Conservation (phyloP, 192 early-diverging fungal species). For the Phlyctochytrium planicorne region DNA sequence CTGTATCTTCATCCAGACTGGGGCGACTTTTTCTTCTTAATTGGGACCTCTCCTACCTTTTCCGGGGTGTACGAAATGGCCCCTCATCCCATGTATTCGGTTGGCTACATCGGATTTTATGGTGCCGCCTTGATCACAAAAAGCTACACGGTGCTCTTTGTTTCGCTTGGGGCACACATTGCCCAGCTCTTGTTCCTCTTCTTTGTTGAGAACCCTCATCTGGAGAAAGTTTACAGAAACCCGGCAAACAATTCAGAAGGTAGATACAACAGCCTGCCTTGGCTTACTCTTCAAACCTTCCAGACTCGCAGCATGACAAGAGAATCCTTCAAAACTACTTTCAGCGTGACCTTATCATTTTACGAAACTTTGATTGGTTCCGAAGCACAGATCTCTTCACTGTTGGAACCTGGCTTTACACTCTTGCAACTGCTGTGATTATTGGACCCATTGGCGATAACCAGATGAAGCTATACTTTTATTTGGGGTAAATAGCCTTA, state of each 20-base stretch:
- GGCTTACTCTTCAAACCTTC: conserved; percentile 69
- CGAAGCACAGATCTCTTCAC: conserved; percentile 82
- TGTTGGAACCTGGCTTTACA: conserved; percentile 72
- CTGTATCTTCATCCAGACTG: conserved; percentile 66
- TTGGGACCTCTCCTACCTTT: conserved; percentile 74
- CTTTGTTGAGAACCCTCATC: conserved; percentile 90
- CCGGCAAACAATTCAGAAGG: conserved; percentile 19
- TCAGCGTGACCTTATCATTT: conserved; percentile 78
- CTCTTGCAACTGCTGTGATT: conserved; percentile 64
- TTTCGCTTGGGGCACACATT: conserved; percentile 82
- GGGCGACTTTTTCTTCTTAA: conserved; percentile 98
- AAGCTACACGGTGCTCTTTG: conserved; percentile 87
- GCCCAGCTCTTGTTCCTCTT: conserved; percentile 87
- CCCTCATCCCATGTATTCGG: conserved; percentile 98
- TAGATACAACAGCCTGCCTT: conserved; percentile 19
- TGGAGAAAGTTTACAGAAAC: conserved; percentile 63
- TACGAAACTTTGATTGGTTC: conserved; percentile 90
- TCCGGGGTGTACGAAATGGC: conserved; percentile 96
- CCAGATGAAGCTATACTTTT: conserved; percentile 43
- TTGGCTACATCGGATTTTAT: conserved; percentile 96
- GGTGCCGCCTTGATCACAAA: conserved; percentile 89
- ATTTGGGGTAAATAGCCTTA: conserved; percentile 34
- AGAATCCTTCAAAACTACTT: conserved; percentile 67
- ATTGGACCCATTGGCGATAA: conserved; percentile 44
- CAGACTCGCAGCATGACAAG: conserved; percentile 62